These are phyloP conservation scores for Aspergillus novofumigatus DNA, from an alignment of 2,329 filamentous ascomycete genomes.

Conservation along the genomic window DNA sequence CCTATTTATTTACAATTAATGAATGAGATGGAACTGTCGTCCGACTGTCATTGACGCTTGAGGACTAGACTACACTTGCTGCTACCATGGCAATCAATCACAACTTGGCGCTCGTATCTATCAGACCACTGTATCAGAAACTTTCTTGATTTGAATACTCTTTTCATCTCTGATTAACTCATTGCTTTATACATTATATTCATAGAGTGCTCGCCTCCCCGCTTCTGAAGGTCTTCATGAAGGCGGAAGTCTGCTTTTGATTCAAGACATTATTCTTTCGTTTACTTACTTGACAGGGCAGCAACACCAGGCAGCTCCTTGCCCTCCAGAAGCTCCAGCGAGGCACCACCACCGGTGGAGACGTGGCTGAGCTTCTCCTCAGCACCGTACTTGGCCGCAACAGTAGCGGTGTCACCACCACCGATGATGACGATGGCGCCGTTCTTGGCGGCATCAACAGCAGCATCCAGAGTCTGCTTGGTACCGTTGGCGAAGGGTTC, in stretches of 20 bases:
- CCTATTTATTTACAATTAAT: not conserved
- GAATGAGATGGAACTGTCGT: not conserved
- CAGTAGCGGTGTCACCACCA: slow-evolving; percentile 95
- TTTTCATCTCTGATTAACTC: slow-evolving; percentile 18
- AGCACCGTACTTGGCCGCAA: slow-evolving; percentile 92
- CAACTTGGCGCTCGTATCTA: slow-evolving; percentile 29
- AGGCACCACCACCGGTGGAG: slow-evolving; percentile 92
- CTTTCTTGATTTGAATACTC: slow-evolving; percentile 12
- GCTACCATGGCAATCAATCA: slow-evolving; percentile 7
- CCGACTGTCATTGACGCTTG: not conserved
- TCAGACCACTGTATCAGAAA: slow-evolving; percentile 19
- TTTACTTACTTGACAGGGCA: slow-evolving; percentile 75
- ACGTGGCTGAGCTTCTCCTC: slow-evolving; percentile 98
- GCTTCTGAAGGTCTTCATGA: not conserved
- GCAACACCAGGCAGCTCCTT: slow-evolving; percentile 93
- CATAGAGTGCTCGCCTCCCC: slow-evolving; percentile 9
- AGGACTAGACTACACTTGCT: too few relatives aligned
- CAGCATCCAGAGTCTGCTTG: slow-evolving; percentile 85
- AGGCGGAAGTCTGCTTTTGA: slow-evolving; percentile 3
- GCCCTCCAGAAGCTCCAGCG: slow-evolving; percentile 92
- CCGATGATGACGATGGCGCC: slow-evolving; percentile 98
- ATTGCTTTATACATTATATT: slow-evolving; percentile 36
- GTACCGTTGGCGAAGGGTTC: slow-evolving; percentile 90
- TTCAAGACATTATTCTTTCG: slow-evolving; percentile 1
- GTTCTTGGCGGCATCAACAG: slow-evolving; percentile 70